A percentile compares a stretch with the other conserved stretches of the same genome.
Conservation (phyloP, 2,329 filamentous ascomycete genomes). For the Calonectria crousiana region DNA sequence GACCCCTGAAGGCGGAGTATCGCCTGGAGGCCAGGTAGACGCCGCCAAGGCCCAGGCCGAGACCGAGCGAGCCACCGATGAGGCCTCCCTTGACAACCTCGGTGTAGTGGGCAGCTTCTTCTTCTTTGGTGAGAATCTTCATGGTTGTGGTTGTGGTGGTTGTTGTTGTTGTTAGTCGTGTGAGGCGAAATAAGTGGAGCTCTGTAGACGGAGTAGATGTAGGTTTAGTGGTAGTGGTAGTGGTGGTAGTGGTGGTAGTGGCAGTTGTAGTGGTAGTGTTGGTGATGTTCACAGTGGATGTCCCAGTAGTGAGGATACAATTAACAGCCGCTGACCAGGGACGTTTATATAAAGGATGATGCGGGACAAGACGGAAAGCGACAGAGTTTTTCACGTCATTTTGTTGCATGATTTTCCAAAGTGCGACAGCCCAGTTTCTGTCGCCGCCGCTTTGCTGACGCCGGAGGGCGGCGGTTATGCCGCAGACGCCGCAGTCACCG, state of each 20-base stretch:
- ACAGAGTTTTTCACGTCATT: slow-evolving; percentile 6
- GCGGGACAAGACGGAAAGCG: slow-evolving; percentile 3
- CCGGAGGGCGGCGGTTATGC: slow-evolving; percentile 9
- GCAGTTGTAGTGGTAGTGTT: not conserved
- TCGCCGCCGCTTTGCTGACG: not conserved
- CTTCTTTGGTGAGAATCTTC: slow-evolving; percentile 97
- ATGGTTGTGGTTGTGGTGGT: slow-evolving; percentile 60
- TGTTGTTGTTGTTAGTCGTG: not conserved
- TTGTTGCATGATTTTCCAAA: slow-evolving; percentile 1
- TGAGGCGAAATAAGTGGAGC: not conserved
- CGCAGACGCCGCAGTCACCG: not conserved
- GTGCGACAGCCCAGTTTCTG: not conserved
- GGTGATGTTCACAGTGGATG: not conserved
- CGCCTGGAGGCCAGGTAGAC: slow-evolving; percentile 76
- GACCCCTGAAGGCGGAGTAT: slow-evolving; percentile 81
- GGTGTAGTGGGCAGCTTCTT: slow-evolving; percentile 88
- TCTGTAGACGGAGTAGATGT: not conserved
- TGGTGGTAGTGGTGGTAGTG: not conserved
- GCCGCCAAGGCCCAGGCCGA: slow-evolving; percentile 74
- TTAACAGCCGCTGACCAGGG: not conserved
- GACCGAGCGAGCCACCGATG: slow-evolving; percentile 77
- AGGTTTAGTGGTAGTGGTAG: not conserved
- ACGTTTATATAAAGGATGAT: not conserved
- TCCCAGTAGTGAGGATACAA: not conserved
- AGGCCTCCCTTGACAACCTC: slow-evolving; percentile 83